Evolutionary conservation across 1,284 basidiomycete species (phyloP).

Genomic region (Apiotrichum domesticum): DNA sequence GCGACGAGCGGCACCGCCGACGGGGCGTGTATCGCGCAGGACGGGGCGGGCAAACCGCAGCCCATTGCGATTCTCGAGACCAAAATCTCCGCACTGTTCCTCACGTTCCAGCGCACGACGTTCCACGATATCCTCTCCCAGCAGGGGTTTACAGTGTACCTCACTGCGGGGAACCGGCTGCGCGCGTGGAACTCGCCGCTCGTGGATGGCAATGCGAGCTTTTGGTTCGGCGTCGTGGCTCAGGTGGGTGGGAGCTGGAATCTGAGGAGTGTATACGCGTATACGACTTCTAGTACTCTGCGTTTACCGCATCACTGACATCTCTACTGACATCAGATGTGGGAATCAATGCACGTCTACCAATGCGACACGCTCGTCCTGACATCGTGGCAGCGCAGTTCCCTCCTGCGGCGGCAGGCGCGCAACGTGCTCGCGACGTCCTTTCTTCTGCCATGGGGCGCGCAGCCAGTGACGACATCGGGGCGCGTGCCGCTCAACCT

Average conservation of each 20-base stretch:
- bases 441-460: background rate
- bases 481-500: background rate
- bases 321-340: background rate
- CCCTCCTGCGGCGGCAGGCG: background rate
- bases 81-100: background rate
- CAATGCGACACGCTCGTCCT: background rate
- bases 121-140: background rate
- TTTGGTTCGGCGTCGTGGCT: background rate
- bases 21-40: background rate
- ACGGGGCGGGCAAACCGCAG: background rate
- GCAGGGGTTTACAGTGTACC: background rate
- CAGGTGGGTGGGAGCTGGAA: background rate
- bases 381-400: background rate
- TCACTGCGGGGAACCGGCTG: conserved; percentile 1
- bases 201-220: background rate
- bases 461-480: background rate
- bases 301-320: no score
- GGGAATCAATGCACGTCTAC: conserved; percentile 8
- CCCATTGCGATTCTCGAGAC: conserved; percentile 1
- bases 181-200: conserved; percentile 4
- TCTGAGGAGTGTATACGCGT: no score
- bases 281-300: no score
- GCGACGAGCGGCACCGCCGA: background rate
- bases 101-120: background rate
- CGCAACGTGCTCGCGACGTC: background rate